These are phyloP conservation scores for Penicillium sp. DNA, from an alignment of 2,329 filamentous ascomycete genomes.

Conservation along the genomic window DNA sequence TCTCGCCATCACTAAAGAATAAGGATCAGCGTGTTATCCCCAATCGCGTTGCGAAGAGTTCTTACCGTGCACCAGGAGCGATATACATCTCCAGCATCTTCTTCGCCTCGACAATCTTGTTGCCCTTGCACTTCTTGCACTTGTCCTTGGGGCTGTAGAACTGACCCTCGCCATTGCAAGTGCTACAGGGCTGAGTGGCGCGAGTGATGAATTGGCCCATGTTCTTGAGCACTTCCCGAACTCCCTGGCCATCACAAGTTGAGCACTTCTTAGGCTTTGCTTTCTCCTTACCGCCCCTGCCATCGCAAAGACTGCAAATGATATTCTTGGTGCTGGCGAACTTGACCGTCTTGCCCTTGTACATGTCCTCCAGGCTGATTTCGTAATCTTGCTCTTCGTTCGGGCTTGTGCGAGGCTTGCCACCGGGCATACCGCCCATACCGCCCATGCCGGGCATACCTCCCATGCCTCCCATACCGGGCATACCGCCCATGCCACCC, in stretches of 20 bases:
- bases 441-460: constrained; percentile 37
- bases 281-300: constrained; percentile 86
- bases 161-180: constrained; percentile 80
- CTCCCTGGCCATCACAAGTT: constrained; percentile 77
- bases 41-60: background rate
- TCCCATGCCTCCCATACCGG: constrained; percentile 37
- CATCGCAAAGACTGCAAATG: constrained; percentile 83
- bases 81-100: constrained; percentile 98
- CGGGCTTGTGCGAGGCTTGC: constrained; percentile 62
- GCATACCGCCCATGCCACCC: constrained; percentile 58
- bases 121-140: constrained; percentile 98
- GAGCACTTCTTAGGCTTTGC: constrained; percentile 81
- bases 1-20: constrained; percentile 68
- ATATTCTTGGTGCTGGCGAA: constrained; percentile 95
- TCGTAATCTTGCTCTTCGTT: constrained; percentile 90
- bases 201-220: constrained; percentile 85
- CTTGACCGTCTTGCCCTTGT: constrained; percentile 98
- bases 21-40: constrained; percentile 4
- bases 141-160: constrained; percentile 95
- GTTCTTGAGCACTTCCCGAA: constrained; percentile 74
- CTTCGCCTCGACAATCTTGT: constrained; percentile 79
- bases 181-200: constrained; percentile 74
- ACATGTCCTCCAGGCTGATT: constrained; percentile 88
- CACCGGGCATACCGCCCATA: constrained; percentile 38
- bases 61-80: constrained; percentile 72